Evolutionary conservation across 2,329 filamentous ascomycete species (phyloP), one percentile per base, ranked within the genome.

Genomic region (Dryadomyces sulphureus): DNA sequence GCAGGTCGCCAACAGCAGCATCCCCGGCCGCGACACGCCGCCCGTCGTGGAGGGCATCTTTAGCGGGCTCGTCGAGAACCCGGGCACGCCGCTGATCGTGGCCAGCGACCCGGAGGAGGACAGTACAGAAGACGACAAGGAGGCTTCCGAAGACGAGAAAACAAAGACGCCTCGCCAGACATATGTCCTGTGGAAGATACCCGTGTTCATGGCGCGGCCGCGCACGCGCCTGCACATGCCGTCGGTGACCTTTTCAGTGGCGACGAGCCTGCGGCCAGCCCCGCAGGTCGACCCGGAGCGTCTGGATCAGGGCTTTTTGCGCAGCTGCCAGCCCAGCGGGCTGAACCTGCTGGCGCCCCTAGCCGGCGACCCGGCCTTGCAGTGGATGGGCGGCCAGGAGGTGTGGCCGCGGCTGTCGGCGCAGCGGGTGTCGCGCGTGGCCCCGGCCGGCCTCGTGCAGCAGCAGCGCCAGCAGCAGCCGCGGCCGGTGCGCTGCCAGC

Each of bases 341-440:
- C 68, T 85, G 51, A 92, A 90, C 59, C 67, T 90, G n/a, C 73
- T 92, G 14, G 80, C 84, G 56, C 73, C 84, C 3, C 84, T 90
- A 50, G 70, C 72, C 45, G 68, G 68, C 50, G 84, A 88, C 56
- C 74, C 78, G 20, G 72, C 70, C 22, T 65, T 87, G 17, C 35
- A 7, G 22, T n/a, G n/a, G 43, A 17, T 19, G 22, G 22, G 11
- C 16, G 66, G 65, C 16, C 76, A 79, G 32, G 64, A 77, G 22
- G 70, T 71, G 53, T 43, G 41, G 41, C 81, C 84, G 41, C 74
- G 75, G 25, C 67, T 92, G 2, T 87, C 84, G 9, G 82, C 84
- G 5, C 68, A 83, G 49, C 72, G 84, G 41, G 82, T 90, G 30
- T 86, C 81, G 38, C 76, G 81, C 50, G 81, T 89, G 5, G 77